These are phyloP conservation scores for Nakazawaea anatomiae DNA, from an alignment of 805 yeast genomes.

Conservation along the genomic window DNA sequence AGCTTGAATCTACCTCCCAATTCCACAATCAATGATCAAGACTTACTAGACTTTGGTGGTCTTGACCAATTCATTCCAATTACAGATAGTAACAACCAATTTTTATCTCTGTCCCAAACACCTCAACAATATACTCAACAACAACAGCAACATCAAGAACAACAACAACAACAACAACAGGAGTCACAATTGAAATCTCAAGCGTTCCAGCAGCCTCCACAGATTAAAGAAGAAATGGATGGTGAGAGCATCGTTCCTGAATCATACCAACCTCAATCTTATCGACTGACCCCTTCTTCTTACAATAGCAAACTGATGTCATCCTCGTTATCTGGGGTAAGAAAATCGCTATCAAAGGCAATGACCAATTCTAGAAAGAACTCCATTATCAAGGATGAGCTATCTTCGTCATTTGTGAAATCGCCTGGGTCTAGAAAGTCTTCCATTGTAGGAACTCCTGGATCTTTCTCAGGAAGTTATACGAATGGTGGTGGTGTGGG, in stretches of 20 bases:
- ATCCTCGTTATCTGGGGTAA: conserved; percentile 8
- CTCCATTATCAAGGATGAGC: conserved; percentile 10
- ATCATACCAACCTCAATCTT: conserved; percentile 5
- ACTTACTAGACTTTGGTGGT: conserved; percentile 8
- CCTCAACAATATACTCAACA: not conserved
- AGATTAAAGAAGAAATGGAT: not conserved
- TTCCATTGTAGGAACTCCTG: conserved; percentile 8
- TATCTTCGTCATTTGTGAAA: not conserved
- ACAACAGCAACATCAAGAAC: not conserved
- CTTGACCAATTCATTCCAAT: conserved; percentile 4
- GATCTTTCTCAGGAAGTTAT: not conserved
- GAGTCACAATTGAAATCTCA: not conserved
- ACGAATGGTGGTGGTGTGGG: not conserved
- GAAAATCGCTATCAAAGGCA: conserved; percentile 8
- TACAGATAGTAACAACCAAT: not conserved
- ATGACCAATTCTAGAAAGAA: conserved; percentile 9
- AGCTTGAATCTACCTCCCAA: not conserved
- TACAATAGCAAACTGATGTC: conserved; percentile 2
- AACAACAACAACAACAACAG: not conserved
- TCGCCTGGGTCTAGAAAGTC: conserved; percentile 10
- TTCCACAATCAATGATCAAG: conserved; percentile 8
- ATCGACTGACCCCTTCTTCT: conserved; percentile 7
- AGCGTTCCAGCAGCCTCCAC: not conserved
- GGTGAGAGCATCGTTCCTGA: not conserved
- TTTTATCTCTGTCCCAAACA: not conserved